These are phyloP conservation scores for Aspergillus phoenicis DNA, from an alignment of 2,329 filamentous ascomycete genomes.

Conservation along the genomic window DNA sequence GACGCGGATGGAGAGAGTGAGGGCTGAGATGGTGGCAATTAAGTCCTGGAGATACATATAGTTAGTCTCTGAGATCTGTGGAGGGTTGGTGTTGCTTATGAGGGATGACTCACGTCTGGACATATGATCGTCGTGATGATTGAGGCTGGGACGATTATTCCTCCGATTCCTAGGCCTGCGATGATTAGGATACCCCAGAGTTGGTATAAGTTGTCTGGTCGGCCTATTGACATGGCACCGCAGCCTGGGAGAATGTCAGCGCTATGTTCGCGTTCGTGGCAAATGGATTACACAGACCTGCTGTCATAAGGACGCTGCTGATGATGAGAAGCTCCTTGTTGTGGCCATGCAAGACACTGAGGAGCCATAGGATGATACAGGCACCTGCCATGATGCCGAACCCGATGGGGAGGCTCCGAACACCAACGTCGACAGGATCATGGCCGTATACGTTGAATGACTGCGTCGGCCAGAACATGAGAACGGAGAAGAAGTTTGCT, in stretches of 20 bases:
- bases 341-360: conserved; percentile 60
- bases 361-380: conserved; percentile 59
- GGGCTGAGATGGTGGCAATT: conserved; percentile 68
- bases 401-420: conserved; percentile 66
- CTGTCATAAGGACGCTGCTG: conserved; percentile 66
- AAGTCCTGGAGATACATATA: conserved; percentile 48
- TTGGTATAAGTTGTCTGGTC: conserved; percentile 55
- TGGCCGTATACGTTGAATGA: conserved; percentile 68
- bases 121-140: conserved; percentile 72
- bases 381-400: conserved; percentile 66
- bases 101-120: conserved; percentile 53
- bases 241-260: conserved; percentile 41
- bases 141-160: conserved; percentile 67
- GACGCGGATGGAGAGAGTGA: conserved; percentile 70
- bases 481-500: conserved; percentile 59
- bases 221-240: conserved; percentile 56
- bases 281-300: conserved; percentile 41
- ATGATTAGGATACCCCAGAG: conserved; percentile 63
- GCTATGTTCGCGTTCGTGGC: background rate
- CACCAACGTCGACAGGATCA: conserved; percentile 64
- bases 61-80: background rate
- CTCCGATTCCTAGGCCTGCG: conserved; percentile 66
- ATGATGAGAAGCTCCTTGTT: conserved; percentile 63
- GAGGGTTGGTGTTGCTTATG: background rate
- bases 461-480: conserved; percentile 65